phyloP scores from a whole-genome alignment of 2,329 filamentous ascomycete genomes.

The Blastomyces percursus region DNA sequence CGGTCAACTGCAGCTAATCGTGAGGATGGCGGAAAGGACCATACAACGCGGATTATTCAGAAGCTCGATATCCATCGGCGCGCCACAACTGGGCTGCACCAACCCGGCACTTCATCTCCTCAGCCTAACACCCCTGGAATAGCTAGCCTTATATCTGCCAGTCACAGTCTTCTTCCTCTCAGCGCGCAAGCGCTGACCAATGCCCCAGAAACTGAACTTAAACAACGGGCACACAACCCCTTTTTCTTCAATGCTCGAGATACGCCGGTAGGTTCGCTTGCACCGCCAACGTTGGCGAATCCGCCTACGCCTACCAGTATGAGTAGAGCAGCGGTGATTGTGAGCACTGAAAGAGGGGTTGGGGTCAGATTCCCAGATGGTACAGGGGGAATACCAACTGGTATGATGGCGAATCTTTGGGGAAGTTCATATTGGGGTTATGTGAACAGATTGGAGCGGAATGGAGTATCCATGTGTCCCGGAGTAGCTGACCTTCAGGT shows the following conservation, averaged over 20 bases:
- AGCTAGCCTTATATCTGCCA: conserved; percentile 74
- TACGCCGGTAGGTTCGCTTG: conserved; percentile 54
- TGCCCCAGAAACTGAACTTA: conserved; percentile 24
- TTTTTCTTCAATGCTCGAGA: conserved; percentile 28
- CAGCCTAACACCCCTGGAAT: conserved; percentile 53
- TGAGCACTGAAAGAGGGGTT: conserved; percentile 65
- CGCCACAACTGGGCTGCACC: conserved; percentile 46
- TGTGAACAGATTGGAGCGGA: conserved; percentile 49
- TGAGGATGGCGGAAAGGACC: conserved; percentile 63
- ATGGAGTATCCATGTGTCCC: conserved; percentile 30
- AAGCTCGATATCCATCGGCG: conserved; percentile 85
- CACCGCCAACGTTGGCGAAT: conserved; percentile 70
- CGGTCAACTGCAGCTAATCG: conserved; percentile 42
- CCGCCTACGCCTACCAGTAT: conserved; percentile 75
- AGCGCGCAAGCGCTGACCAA: conserved; percentile 38
- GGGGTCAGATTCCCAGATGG: conserved; percentile 50
- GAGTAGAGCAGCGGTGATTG: conserved; percentile 72
- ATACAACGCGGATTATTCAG: conserved; percentile 80
- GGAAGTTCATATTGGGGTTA: conserved; percentile 74
- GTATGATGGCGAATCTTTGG: conserved; percentile 88
- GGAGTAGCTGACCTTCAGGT: conserved; percentile 2
- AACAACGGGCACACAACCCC: neutral
- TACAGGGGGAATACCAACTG: conserved; percentile 64
- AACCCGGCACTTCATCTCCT: conserved; percentile 32
- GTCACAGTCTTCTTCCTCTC: conserved; percentile 65